Evolutionary conservation across 2,329 filamentous ascomycete genomes (phyloP).

Genomic region (Trichophyton verrucosum): DNA sequence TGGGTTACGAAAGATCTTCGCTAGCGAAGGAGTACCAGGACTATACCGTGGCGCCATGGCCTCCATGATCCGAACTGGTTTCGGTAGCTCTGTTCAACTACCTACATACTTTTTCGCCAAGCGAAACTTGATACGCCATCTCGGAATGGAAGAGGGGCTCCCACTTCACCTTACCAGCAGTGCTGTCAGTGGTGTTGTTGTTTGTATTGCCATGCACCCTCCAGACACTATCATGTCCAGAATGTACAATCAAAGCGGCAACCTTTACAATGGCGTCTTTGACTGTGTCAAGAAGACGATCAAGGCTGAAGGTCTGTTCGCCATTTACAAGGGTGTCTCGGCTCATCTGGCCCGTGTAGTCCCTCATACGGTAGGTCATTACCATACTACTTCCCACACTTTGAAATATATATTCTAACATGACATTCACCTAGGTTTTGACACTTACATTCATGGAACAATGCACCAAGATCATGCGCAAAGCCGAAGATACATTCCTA

Average conservation of each 20-base stretch:
- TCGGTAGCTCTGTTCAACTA: constrained; percentile 88
- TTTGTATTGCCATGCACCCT: constrained; percentile 96
- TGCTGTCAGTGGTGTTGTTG: constrained; percentile 82
- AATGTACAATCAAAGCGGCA: constrained; percentile 97
- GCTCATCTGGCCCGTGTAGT: constrained; percentile 88
- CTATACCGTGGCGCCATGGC: constrained; percentile 84
- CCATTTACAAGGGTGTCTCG: constrained; percentile 95
- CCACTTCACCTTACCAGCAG: constrained; percentile 81
- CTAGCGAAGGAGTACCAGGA: constrained; percentile 61
- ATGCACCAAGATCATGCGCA: constrained; percentile 83
- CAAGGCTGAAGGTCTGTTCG: constrained; percentile 76
- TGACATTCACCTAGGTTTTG: constrained; percentile 46
- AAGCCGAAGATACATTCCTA: constrained; percentile 53
- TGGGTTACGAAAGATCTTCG: constrained; percentile 68
- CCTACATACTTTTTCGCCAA: constrained; percentile 99
- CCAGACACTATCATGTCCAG: constrained; percentile 98
- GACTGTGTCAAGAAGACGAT: constrained; percentile 88
- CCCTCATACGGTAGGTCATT: constrained; percentile 62
- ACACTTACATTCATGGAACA: constrained; percentile 91
- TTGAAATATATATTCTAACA: constrained; percentile 15
- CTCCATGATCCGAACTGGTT: constrained; percentile 91
- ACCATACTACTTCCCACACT: not conserved
- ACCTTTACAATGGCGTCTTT: constrained; percentile 85
- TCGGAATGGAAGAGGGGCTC: constrained; percentile 82
- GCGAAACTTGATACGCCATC: constrained; percentile 64